These are phyloP conservation scores for Anisogramma anomala DNA, from an alignment of 2,329 filamentous ascomycete genomes.

Conservation along the genomic window DNA sequence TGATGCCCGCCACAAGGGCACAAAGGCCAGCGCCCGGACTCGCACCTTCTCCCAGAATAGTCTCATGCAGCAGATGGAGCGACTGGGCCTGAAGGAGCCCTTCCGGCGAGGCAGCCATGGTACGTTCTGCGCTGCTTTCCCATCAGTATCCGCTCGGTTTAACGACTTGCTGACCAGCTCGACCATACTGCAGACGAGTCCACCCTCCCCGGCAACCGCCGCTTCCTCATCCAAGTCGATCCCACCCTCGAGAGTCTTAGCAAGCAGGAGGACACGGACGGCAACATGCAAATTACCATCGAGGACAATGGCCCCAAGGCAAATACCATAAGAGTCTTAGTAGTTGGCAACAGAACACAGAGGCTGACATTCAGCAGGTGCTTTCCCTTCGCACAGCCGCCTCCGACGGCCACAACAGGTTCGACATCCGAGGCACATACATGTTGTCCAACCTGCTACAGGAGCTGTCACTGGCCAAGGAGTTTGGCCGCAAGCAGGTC, in stretches of 20 bases:
- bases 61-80: conserved; percentile 41
- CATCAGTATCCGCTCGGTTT: background rate
- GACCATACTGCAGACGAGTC: conserved; percentile 53
- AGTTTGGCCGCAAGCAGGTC: conserved; percentile 80
- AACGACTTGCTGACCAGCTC: conserved; percentile 1
- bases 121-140: conserved; percentile 21
- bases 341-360: background rate
- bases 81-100: conserved; percentile 39
- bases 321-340: conserved; percentile 12
- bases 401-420: conserved; percentile 75
- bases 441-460: conserved; percentile 95
- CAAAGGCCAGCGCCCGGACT: conserved; percentile 36
- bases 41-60: conserved; percentile 50
- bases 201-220: conserved; percentile 52
- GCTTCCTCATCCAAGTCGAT: conserved; percentile 80
- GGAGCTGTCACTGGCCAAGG: conserved; percentile 84
- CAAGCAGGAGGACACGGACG: conserved; percentile 81
- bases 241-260: conserved; percentile 68
- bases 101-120: conserved; percentile 49
- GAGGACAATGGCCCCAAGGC: conserved; percentile 91
- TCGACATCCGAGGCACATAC: conserved; percentile 90
- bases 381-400: conserved; percentile 73
- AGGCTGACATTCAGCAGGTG: conserved; percentile 37
- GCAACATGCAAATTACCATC: conserved; percentile 94
- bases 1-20: conserved; percentile 40